phyloP scores from a whole-genome alignment of 176 grass and related monocot genomes.

The Echinochloa phyllopogon region DNA sequence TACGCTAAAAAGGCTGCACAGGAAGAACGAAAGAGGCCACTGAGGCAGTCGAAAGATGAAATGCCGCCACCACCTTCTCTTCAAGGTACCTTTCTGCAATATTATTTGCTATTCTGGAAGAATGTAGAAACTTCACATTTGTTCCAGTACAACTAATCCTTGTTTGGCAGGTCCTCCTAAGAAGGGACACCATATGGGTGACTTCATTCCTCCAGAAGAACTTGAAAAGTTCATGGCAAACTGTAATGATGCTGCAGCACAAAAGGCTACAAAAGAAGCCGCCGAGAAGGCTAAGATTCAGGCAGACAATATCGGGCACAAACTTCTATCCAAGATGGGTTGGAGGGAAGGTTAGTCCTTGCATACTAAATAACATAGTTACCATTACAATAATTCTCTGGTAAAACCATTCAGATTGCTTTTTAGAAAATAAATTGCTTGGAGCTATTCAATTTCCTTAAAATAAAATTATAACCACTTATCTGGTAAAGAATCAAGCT shows the following conservation, averaged over 20 bases:
- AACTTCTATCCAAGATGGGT: constrained; percentile 99
- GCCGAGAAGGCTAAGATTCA: constrained; percentile 96
- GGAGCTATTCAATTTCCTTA: neutral
- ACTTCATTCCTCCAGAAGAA: constrained; percentile 92
- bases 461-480: constrained; percentile 4
- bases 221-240: constrained; percentile 84
- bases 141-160: neutral
- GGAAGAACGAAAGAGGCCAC: constrained; percentile 81
- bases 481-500: neutral
- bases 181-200: constrained; percentile 99
- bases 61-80: constrained; percentile 97
- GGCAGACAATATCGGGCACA: constrained; percentile 98
- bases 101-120: neutral
- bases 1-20: constrained; percentile 94
- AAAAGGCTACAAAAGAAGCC: constrained; percentile 78
- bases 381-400: neutral
- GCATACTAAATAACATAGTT: neutral
- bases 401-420: neutral
- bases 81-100: constrained; percentile 58
- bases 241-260: constrained; percentile 81
- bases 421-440: neutral
- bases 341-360: constrained; percentile 89
- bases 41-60: constrained; percentile 82
- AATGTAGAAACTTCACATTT: constrained; percentile 20
- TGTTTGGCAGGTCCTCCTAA: constrained; percentile 54